A percentile compares a stretch with the other conserved stretches of the same genome.
Evolutionary conservation across 73 alveolate species (phyloP).

Genomic region (Uronychia setigera): DNA sequence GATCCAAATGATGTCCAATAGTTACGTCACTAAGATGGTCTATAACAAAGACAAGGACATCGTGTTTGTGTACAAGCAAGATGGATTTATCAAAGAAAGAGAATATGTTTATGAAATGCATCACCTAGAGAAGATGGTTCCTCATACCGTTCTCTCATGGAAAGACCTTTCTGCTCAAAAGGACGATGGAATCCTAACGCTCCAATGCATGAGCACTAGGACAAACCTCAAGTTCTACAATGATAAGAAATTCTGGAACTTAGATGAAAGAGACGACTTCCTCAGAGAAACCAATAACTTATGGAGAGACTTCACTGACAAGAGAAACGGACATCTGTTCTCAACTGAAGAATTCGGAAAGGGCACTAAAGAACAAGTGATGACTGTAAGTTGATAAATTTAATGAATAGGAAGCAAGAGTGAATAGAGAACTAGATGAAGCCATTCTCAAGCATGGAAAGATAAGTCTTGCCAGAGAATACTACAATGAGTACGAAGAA

Average conservation of each 20-base stretch:
- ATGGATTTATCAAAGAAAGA: slow-evolving; percentile 57
- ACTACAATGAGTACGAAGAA: slow-evolving; percentile 34
- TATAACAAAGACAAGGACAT: slow-evolving; percentile 83
- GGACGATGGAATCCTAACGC: slow-evolving; percentile 69
- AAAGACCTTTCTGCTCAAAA: slow-evolving; percentile 47
- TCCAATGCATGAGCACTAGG: slow-evolving; percentile 66
- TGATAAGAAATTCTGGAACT: slow-evolving; percentile 80
- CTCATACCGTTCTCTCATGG: slow-evolving; percentile 59
- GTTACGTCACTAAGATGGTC: slow-evolving; percentile 71
- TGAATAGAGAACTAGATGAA: slow-evolving; percentile 44
- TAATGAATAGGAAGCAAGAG: not conserved
- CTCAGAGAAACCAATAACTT: slow-evolving; percentile 48
- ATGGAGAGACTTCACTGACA: slow-evolving; percentile 37
- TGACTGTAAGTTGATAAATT: not conserved
- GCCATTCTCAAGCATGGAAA: slow-evolving; percentile 62
- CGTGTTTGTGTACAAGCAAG: slow-evolving; percentile 80
- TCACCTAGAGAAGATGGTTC: slow-evolving; percentile 77
- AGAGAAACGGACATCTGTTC: slow-evolving; percentile 36
- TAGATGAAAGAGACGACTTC: slow-evolving; percentile 66
- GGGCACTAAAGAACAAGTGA: not conserved
- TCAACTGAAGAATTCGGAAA: not conserved
- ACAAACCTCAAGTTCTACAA: slow-evolving; percentile 64
- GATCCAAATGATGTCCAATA: slow-evolving; percentile 52
- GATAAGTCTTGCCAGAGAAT: slow-evolving; percentile 11
- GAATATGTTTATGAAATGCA: slow-evolving; percentile 83